These are phyloP conservation scores for Pseudovirgaria hyperparasitica DNA, from an alignment of 2,329 filamentous ascomycete species.

Conservation along the genomic window DNA sequence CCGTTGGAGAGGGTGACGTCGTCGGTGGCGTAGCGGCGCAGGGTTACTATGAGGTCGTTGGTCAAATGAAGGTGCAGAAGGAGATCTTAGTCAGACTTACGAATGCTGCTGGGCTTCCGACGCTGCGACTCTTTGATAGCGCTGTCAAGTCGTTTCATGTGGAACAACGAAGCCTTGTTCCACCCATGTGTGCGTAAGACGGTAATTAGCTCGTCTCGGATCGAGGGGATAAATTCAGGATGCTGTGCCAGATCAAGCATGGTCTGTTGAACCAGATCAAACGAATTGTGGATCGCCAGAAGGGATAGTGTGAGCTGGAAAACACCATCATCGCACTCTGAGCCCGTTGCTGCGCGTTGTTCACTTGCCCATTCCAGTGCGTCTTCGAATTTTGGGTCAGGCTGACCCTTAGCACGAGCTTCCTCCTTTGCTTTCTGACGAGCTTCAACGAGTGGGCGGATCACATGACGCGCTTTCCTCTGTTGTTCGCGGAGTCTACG, in stretches of 20 bases:
- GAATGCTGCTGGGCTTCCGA: slow-evolving; percentile 12
- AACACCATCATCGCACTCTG: slow-evolving; percentile 17
- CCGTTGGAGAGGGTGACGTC: slow-evolving; percentile 16
- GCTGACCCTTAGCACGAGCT: slow-evolving; percentile 7
- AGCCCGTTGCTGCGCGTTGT: slow-evolving; percentile 18
- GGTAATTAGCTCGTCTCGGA: slow-evolving; percentile 38
- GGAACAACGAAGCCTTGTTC: slow-evolving; percentile 24
- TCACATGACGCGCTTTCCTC: slow-evolving; percentile 22
- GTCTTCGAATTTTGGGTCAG: slow-evolving; percentile 18
- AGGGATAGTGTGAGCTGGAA: slow-evolving; percentile 25
- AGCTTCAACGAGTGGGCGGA: slow-evolving; percentile 11
- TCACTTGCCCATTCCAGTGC: slow-evolving; percentile 33
- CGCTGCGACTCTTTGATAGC: slow-evolving; percentile 28
- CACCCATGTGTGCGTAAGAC: slow-evolving; percentile 30
- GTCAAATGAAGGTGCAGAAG: too few species aligned
- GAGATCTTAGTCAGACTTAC: too few species aligned
- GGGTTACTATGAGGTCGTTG: slow-evolving; percentile 7
- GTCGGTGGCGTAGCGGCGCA: slow-evolving; percentile 12
- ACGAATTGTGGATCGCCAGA: slow-evolving; percentile 32
- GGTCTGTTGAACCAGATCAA: slow-evolving; percentile 29
- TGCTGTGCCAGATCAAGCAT: slow-evolving; percentile 41
- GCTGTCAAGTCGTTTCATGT: slow-evolving; percentile 30
- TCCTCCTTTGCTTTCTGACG: slow-evolving; percentile 4
- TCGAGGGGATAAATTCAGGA: slow-evolving; percentile 37
- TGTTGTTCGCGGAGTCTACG: slow-evolving; percentile 25